Conservation (phyloP, 2,329 filamentous ascomycete genomes). For the Xylariaceae sp. region DNA sequence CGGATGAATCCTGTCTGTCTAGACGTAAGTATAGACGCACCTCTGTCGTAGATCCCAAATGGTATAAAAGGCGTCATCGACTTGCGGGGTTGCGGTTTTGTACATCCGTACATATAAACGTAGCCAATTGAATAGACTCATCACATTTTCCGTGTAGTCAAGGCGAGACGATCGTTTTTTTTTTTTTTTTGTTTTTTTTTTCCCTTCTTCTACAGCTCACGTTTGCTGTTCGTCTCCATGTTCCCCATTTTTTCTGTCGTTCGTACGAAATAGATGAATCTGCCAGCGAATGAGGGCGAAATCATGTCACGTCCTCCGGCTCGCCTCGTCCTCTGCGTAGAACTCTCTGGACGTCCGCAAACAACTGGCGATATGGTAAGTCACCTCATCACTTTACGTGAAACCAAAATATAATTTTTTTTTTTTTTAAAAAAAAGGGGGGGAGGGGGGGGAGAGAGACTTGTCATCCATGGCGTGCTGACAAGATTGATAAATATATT, state of each 20-base stretch:
- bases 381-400: slow-evolving; percentile 2
- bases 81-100: slow-evolving; percentile 5
- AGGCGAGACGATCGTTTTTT: not conserved
- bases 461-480: no score
- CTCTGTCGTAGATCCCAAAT: no score
- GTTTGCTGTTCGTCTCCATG: not conserved
- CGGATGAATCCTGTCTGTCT: no score
- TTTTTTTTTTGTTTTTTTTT: not conserved
- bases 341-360: no score
- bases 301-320: not conserved
- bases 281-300: slow-evolving; percentile 8
- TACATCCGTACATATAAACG: not conserved
- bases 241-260: not conserved
- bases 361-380: not conserved
- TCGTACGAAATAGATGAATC: slow-evolving; percentile 6
- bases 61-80: slow-evolving; percentile 18
- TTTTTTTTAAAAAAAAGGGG: no score
- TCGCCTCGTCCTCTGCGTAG: no score
- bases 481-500: no score
- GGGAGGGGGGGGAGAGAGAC: no score
- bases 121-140: not conserved
- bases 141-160: no score
- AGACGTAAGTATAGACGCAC: no score
- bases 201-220: not conserved
- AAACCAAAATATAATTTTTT: slow-evolving; percentile 2